Conservation (phyloP, 1,284 basidiomycete species). For the Fomitopsis schrenkii region DNA sequence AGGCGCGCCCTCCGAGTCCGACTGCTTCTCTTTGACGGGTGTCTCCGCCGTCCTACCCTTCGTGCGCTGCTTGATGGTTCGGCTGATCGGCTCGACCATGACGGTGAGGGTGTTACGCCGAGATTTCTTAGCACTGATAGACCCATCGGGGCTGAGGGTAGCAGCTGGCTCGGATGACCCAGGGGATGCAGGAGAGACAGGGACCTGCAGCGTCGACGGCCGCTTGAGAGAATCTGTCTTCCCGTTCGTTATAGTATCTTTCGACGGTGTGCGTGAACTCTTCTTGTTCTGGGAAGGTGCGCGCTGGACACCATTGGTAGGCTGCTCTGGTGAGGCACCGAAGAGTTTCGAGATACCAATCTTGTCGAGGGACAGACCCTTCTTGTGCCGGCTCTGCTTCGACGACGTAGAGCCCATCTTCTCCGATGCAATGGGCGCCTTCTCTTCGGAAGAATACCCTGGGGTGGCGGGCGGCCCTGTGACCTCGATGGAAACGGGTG, state of each 20-base stretch:
- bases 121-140: conserved; percentile 44
- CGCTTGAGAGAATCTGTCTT: conserved; percentile 21
- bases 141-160: conserved; percentile 32
- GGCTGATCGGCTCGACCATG: conserved; percentile 74
- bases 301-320: conserved; percentile 30
- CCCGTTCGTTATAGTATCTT: conserved; percentile 20
- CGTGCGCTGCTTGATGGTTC: conserved; percentile 48
- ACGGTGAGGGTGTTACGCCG: conserved; percentile 78
- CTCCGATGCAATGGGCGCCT: conserved; percentile 20
- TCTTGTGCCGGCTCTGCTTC: conserved; percentile 44
- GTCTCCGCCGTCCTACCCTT: conserved; percentile 35
- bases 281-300: conserved; percentile 34
- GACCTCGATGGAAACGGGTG: conserved; percentile 41
- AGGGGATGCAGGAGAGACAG: conserved; percentile 16
- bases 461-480: conserved; percentile 45
- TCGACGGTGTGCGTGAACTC: conserved; percentile 17
- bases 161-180: conserved; percentile 14
- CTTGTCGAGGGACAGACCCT: conserved; percentile 69
- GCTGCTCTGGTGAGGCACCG: conserved; percentile 24
- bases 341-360: conserved; percentile 71
- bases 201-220: conserved; percentile 34
- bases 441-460: conserved; percentile 26
- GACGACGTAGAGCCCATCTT: conserved; percentile 34
- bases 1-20: neutral
- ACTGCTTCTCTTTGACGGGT: conserved; percentile 31